These are phyloP conservation scores for Linanthus parryae DNA, from an alignment of 148 eudicot species.

Conservation along the genomic window DNA sequence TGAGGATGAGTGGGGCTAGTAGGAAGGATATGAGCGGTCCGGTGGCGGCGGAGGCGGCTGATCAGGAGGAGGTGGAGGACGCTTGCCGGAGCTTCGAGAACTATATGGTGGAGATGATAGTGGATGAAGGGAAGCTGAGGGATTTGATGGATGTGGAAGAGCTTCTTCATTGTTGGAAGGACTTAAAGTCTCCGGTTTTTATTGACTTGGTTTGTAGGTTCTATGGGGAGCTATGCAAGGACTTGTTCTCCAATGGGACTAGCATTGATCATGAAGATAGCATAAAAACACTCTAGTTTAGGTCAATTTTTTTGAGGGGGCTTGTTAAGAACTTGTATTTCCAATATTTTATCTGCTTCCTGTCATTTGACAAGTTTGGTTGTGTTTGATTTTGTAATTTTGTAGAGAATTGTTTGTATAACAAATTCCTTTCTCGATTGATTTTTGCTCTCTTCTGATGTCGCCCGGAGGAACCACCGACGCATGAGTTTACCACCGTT, in stretches of 20 bases:
- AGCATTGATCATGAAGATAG: no score
- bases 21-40: slow-evolving; percentile 21
- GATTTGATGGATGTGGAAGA: slow-evolving; percentile 76
- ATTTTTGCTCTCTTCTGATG: no score
- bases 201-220: slow-evolving; percentile 70
- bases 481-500: no score
- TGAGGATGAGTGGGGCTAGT: slow-evolving; percentile 18
- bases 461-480: no score
- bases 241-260: slow-evolving; percentile 45
- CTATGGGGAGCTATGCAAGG: slow-evolving; percentile 78
- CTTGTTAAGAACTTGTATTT: no score
- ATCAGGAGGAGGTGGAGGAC: slow-evolving; percentile 37
- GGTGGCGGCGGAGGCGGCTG: slow-evolving; percentile 25
- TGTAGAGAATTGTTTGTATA: no score
- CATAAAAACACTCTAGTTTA: no score
- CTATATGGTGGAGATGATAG: slow-evolving; percentile 69
- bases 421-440: no score
- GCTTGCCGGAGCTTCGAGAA: slow-evolving; percentile 71
- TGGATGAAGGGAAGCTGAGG: slow-evolving; percentile 58
- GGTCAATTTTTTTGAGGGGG: no score
- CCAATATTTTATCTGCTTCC: no score
- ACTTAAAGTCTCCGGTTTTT: slow-evolving; percentile 60
- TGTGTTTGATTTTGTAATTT: no score
- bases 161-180: slow-evolving; percentile 74
- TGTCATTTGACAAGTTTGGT: no score